These are phyloP conservation scores for Paraleonurus japonicus DNA, from an alignment of 257 asterid genomes.

Conservation along the genomic window DNA sequence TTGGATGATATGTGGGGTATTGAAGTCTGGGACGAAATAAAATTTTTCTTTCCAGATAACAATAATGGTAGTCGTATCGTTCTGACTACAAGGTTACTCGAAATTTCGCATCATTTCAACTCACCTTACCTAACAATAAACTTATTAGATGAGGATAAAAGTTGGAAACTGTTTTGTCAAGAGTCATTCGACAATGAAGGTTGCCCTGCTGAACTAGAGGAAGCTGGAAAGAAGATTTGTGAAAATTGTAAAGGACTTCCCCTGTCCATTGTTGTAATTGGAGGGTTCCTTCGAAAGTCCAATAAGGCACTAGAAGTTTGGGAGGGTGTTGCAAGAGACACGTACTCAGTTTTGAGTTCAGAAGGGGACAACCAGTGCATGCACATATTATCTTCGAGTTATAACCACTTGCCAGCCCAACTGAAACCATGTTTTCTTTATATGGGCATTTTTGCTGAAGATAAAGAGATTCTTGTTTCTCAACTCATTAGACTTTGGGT, in stretches of 20 bases:
- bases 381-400: neutral
- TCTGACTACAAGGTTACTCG: neutral
- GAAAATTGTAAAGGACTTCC: conserved; percentile 13
- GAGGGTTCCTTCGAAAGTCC: neutral
- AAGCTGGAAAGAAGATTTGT: neutral
- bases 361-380: neutral
- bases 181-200: neutral
- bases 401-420: neutral
- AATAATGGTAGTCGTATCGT: neutral
- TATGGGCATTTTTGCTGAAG: neutral
- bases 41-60: neutral
- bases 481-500: neutral
- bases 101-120: neutral
- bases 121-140: neutral
- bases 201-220: neutral
- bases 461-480: neutral
- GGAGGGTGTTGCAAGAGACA: neutral
- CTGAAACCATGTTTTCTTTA: conserved; percentile 10
- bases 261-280: conserved; percentile 9
- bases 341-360: neutral
- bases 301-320: neutral
- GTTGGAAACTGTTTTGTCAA: conserved; percentile 7
- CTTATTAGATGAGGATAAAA: neutral
- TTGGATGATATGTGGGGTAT: conserved; percentile 14
- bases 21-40: neutral